Evolutionary conservation across 1,284 basidiomycete genomes (phyloP).

Genomic region (Fomitopsis pinicola): DNA sequence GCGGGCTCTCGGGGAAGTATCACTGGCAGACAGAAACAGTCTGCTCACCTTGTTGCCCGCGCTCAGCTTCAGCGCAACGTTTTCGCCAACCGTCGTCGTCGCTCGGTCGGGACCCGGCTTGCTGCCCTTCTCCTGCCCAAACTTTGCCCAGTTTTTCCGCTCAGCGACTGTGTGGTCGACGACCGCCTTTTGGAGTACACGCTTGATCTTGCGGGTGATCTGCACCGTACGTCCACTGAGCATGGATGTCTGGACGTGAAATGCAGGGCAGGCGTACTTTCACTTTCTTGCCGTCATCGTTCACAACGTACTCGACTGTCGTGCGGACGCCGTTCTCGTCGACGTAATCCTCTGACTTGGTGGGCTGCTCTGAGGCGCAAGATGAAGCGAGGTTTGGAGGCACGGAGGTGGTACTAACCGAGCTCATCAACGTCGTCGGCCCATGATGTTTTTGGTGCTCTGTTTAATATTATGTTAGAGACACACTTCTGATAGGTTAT

Average conservation of each 20-base stretch:
- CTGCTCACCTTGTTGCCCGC: conserved; percentile 76
- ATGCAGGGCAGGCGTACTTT: conserved; percentile 54
- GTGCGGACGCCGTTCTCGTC: conserved; percentile 91
- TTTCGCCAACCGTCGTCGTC: conserved; percentile 96
- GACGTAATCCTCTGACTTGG: conserved; percentile 56
- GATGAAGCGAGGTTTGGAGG: neutral
- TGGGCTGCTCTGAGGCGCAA: conserved; percentile 30
- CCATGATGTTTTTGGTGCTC: conserved; percentile 66
- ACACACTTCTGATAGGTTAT: no score
- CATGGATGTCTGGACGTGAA: neutral
- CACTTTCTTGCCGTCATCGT: conserved; percentile 93
- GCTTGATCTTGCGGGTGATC: conserved; percentile 86
- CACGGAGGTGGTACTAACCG: conserved; percentile 33
- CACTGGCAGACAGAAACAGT: neutral
- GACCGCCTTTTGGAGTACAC: conserved; percentile 86
- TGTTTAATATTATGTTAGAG: conserved; percentile 2
- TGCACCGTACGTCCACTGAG: conserved; percentile 24
- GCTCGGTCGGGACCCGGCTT: conserved; percentile 88
- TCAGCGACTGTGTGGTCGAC: conserved; percentile 94
- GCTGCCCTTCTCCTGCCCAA: conserved; percentile 89
- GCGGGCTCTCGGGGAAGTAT: no score
- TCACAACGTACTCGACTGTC: conserved; percentile 79
- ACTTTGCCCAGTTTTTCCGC: conserved; percentile 92
- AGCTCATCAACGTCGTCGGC: conserved; percentile 80
- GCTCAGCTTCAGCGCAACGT: conserved; percentile 79